These are phyloP conservation scores for Fusarium vanettenii DNA, from an alignment of 2,329 filamentous ascomycete species.

Conservation along the genomic window DNA sequence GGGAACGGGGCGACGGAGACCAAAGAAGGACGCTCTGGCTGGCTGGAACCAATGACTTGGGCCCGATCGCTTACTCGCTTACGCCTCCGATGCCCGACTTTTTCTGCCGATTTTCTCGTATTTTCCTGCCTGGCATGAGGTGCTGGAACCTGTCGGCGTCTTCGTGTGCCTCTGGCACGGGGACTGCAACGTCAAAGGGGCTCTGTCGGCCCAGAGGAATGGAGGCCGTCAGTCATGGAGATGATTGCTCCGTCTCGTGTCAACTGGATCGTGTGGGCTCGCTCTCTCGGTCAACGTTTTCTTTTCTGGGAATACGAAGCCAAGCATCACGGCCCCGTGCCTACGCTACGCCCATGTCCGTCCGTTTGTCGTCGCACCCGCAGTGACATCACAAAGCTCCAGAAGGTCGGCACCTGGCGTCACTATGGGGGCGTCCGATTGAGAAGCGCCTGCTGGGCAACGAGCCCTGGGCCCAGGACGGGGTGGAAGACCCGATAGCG, in stretches of 20 bases:
- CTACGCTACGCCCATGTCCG: neutral
- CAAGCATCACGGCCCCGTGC: constrained; percentile 4
- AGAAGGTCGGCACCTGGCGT: constrained; percentile 16
- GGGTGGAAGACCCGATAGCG: constrained; percentile 12
- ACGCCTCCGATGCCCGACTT: constrained; percentile 26
- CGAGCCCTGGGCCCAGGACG: constrained; percentile 22
- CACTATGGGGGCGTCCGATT: constrained; percentile 9
- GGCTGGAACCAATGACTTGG: constrained; percentile 35
- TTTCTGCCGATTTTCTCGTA: constrained; percentile 41
- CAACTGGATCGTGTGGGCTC: constrained; percentile 7
- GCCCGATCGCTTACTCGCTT: constrained; percentile 34
- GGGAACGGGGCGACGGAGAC: constrained; percentile 22
- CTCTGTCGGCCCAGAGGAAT: constrained; percentile 2
- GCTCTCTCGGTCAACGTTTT: neutral
- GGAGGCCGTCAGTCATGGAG: neutral
- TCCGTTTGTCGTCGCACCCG: constrained; percentile 28
- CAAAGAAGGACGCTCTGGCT: constrained; percentile 14
- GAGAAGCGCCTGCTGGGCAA: constrained; percentile 22
- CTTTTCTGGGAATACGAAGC: constrained; percentile 33
- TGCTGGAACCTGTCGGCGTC: constrained; percentile 5
- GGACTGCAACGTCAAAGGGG: neutral
- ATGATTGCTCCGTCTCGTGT: neutral
- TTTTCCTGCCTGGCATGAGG: constrained; percentile 22
- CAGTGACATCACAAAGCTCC: constrained; percentile 36
- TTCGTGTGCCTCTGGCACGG: constrained; percentile 3